Evolutionary conservation across 2,329 filamentous ascomycete species (phyloP).

Genomic region (Ceratocystis eucalypticola): DNA sequence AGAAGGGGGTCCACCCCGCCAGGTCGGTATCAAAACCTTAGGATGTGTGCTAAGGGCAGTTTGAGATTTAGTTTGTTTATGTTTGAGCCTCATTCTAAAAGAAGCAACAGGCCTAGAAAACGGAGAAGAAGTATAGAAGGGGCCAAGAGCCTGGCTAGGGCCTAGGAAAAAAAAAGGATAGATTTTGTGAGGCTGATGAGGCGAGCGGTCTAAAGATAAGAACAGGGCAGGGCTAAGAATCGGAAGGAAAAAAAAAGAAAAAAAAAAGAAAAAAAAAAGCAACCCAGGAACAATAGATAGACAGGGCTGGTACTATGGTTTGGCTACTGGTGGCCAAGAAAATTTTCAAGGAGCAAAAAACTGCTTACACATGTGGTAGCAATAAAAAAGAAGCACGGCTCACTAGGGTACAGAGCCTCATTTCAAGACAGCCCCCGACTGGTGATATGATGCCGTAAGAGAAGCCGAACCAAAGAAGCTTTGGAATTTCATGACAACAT

Average conservation of each 20-base stretch:
- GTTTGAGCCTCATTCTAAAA: conserved; percentile 9
- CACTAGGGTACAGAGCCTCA: conserved; percentile 2
- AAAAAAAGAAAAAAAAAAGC: neutral
- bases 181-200: neutral
- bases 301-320: neutral
- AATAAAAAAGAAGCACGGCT: neutral
- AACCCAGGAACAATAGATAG: neutral
- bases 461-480: neutral
- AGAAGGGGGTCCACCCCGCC: neutral
- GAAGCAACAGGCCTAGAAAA: neutral
- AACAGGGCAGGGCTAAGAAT: neutral
- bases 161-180: neutral
- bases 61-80: conserved; percentile 6
- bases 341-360: conserved; percentile 2
- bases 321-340: neutral
- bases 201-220: neutral
- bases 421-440: neutral
- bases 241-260: neutral
- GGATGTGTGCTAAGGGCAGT: neutral
- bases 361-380: neutral
- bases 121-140: neutral
- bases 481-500: neutral
- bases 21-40: neutral
- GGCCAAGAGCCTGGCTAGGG: neutral
- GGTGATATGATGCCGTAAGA: neutral